Evolutionary conservation across 2,329 filamentous ascomycete species (phyloP), one percentile per base, ranked within the genome.

Genomic region (Alternaria conjuncta): DNA sequence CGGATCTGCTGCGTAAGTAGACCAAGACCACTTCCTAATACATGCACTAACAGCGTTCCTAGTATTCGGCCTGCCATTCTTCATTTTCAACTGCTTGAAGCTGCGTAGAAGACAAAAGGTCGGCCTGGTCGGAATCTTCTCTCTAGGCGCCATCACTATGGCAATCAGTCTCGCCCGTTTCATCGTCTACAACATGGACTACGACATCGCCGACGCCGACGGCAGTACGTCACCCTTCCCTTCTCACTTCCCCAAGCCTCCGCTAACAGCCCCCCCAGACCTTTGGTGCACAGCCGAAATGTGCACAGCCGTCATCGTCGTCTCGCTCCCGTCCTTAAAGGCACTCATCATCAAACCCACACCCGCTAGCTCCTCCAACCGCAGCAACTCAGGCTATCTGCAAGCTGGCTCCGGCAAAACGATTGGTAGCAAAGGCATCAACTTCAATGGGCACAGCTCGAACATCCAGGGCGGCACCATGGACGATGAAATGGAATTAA

Each of bases 41-140:
- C 7, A 10, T 32, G 25, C 20, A 12, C 60, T 63, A 36, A 59
- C 9, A 11, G 1, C 8, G 11, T 4, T 4, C 32, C 8, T 57
- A 69, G 70, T 74, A 4, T 72, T 74, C n/a, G 51, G 53, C 6
- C 55, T 73, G 1, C 71, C 71, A 0, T 73, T 74, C 57, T 72
- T 72, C 60, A 64, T 74, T 12, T 51, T 73, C 21, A 64, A 55
- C n/a, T 65, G 67, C 47, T 47, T 74, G 3, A 74, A 73, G 41
- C 61, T 74, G n/a, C 69, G 61, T 23, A 68, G 26, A 55, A 66
- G 68, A 8, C 71, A 73, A 53, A 73, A 71, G 51, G 63, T 73
- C 43, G 71, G 68, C 6, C 63, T 74, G 3, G 61, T 67, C 11
- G 71, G 68, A 6, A 63, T 74, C 5, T 74, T 74, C 43, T 70